Evolutionary conservation across 2,329 filamentous ascomycete species (phyloP).

Genomic region (Fusarium coicis): DNA sequence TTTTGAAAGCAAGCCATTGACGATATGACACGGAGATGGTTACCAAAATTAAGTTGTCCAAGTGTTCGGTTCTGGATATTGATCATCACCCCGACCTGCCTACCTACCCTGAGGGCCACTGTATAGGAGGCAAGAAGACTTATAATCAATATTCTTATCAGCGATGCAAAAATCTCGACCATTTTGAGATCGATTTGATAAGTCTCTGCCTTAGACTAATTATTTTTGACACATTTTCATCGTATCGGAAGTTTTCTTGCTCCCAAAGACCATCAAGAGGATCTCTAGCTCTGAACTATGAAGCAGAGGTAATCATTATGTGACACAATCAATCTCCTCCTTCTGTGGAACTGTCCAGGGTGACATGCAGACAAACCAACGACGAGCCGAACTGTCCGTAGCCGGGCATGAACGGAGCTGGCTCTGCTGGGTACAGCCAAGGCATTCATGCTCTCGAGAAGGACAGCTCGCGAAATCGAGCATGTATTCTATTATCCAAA

Average conservation of each 20-base stretch:
- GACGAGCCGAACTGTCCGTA: slow-evolving; percentile 7
- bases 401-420: not conserved
- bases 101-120: slow-evolving; percentile 10
- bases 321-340: slow-evolving; percentile 36
- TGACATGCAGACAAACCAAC: not conserved
- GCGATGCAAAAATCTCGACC: not conserved
- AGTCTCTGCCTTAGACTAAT: not conserved
- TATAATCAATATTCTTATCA: not conserved
- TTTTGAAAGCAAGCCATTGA: not conserved
- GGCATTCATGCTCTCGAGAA: not conserved
- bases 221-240: not conserved
- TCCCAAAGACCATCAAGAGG: not conserved
- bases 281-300: slow-evolving; percentile 2
- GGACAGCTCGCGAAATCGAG: not conserved
- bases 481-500: not conserved
- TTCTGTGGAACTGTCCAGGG: slow-evolving; percentile 24
- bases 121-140: not conserved
- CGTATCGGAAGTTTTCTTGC: not conserved
- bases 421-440: not conserved
- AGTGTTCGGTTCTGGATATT: slow-evolving; percentile 19
- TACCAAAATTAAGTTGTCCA: not conserved
- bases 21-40: not conserved
- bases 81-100: not conserved
- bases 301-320: slow-evolving; percentile 34
- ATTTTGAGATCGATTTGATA: not conserved